Evolutionary conservation across 1,284 basidiomycete species (phyloP).

Genomic region (Tilletiopsis washingtonensis): DNA sequence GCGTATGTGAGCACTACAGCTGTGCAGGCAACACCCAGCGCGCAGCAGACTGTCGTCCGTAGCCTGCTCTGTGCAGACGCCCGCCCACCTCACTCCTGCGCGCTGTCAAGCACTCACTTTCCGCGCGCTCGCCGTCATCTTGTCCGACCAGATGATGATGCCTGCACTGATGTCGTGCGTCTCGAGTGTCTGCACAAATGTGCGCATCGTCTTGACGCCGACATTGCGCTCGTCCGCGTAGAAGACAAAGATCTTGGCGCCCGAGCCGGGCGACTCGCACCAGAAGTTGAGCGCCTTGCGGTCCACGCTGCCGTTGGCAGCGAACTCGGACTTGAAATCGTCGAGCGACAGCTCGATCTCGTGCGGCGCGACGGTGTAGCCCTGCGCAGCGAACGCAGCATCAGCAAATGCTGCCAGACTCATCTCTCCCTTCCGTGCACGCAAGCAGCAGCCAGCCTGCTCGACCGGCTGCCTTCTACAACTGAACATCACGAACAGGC

Average conservation of each 20-base stretch:
- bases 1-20: background rate
- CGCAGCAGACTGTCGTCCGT: too few relatives aligned
- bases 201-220: constrained; percentile 46
- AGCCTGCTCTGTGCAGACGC: too few relatives aligned
- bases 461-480: too few relatives aligned
- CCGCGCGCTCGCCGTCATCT: constrained; percentile 90
- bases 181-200: constrained; percentile 42
- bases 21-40: too few relatives aligned
- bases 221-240: constrained; percentile 55
- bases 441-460: too few relatives aligned
- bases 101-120: constrained; percentile 58
- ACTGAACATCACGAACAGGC: too few relatives aligned
- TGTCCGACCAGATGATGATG: constrained; percentile 90
- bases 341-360: constrained; percentile 78
- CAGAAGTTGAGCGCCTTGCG: constrained; percentile 41
- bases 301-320: constrained; percentile 51
- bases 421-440: too few relatives aligned
- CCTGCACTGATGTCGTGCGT: constrained; percentile 75
- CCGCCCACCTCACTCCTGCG: too few relatives aligned
- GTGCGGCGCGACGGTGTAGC: constrained; percentile 79
- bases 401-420: too few relatives aligned
- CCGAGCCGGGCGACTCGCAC: constrained; percentile 20
- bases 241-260: constrained; percentile 74
- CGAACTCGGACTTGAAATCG: constrained; percentile 55
- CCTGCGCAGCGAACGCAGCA: too few relatives aligned